These are phyloP conservation scores for Hypoxylon sp. DNA, from an alignment of 2,329 filamentous ascomycete species.

Conservation along the genomic window DNA sequence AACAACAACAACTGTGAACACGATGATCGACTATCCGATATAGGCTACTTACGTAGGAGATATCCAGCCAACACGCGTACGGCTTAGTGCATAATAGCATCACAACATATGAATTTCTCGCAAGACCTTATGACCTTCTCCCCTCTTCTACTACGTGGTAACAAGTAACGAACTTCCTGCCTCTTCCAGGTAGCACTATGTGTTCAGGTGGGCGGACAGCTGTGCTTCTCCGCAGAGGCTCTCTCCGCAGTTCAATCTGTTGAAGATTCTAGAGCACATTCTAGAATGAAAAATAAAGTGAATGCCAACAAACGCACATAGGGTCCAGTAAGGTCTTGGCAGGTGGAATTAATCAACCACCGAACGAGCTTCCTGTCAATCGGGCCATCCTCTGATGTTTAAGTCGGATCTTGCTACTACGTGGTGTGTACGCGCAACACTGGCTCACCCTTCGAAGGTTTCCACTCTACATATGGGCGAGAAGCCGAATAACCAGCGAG, in stretches of 20 bases:
- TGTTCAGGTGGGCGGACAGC: constrained; percentile 20
- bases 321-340: constrained; percentile 47
- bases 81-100: constrained; percentile 6
- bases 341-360: constrained; percentile 41
- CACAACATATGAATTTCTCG: not conserved
- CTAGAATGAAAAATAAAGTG: constrained; percentile 41
- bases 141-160: constrained; percentile 3
- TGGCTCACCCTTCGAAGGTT: constrained; percentile 22
- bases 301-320: constrained; percentile 45
- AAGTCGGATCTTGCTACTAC: constrained; percentile 42
- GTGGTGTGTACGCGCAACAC: constrained; percentile 15
- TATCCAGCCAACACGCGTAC: constrained; percentile 8
- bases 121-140: not conserved
- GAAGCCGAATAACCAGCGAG: constrained; percentile 28
- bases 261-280: constrained; percentile 37
- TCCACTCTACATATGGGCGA: constrained; percentile 1
- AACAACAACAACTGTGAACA: constrained; percentile 5
- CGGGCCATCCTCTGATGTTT: constrained; percentile 44
- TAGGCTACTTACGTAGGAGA: constrained; percentile 19
- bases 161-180: constrained; percentile 15
- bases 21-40: constrained; percentile 16
- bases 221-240: constrained; percentile 37
- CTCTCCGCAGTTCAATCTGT: constrained; percentile 37
- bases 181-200: constrained; percentile 5
- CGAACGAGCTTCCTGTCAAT: constrained; percentile 44